Evolutionary conservation across 208 protist species (phyloP).

Genomic region (Leishmania guyanensis): DNA sequence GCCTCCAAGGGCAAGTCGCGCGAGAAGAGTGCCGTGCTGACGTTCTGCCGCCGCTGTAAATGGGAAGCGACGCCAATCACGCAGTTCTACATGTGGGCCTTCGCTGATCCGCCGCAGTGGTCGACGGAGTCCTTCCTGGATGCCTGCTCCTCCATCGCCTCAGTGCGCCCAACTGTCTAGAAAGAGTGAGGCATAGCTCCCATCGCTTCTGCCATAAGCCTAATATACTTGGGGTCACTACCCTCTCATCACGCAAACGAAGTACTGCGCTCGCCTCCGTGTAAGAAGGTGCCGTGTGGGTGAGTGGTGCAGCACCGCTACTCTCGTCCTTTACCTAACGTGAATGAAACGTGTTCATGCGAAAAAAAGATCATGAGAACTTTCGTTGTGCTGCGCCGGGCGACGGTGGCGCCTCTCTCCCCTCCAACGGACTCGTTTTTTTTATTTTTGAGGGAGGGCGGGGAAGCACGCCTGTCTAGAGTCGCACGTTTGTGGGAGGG

Average conservation of each 20-base stretch:
- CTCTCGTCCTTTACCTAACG: not conserved
- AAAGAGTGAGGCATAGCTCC: not conserved
- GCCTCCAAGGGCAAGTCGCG: conserved; percentile 30
- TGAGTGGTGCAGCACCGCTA: not conserved
- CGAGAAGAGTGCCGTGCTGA: conserved; percentile 41
- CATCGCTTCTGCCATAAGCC: not conserved
- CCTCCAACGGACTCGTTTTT: not conserved
- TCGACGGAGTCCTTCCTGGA: conserved; percentile 47
- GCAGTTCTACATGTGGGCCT: conserved; percentile 59
- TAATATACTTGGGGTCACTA: not conserved
- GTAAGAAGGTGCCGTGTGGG: not conserved
- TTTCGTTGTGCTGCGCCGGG: not conserved
- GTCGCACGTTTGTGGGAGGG: not conserved
- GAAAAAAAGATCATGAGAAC: not conserved
- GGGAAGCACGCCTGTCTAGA: not conserved
- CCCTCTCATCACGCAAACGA: not conserved
- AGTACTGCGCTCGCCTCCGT: no score
- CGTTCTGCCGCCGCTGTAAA: conserved; percentile 67
- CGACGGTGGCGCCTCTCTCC: not conserved
- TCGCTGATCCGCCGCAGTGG: conserved; percentile 57
- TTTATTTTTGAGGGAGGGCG: not conserved
- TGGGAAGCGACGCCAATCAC: conserved; percentile 78
- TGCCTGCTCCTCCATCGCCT: conserved; percentile 53
- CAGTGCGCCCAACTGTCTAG: conserved; percentile 22
- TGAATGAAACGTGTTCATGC: no score